phyloP scores from a whole-genome alignment of 345 rosid species.

The Rhodamnia argentea region DNA sequence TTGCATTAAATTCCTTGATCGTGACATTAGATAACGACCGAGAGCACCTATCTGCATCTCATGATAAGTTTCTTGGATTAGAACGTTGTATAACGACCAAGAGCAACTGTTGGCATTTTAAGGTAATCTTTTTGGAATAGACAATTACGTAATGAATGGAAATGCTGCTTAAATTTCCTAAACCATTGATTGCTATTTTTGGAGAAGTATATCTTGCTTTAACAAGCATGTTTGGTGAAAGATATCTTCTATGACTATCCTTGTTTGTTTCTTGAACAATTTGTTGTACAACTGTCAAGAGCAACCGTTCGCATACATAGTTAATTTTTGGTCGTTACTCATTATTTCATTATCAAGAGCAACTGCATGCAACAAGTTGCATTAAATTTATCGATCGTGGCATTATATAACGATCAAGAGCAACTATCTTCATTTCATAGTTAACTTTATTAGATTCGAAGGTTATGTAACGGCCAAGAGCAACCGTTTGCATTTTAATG shows the following conservation, averaged over 20 bases:
- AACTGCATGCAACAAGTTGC: no score
- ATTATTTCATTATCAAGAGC: no score
- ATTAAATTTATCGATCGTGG: background rate
- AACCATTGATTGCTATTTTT: background rate
- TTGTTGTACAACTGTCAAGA: background rate
- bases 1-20: background rate
- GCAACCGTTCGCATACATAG: background rate
- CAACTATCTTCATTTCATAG: background rate
- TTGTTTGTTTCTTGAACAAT: background rate
- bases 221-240: background rate
- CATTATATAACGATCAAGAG: background rate
- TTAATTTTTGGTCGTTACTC: no score
- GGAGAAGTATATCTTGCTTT: background rate
- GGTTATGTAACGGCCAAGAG: accelerated
- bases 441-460: background rate
- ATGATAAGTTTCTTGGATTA: background rate
- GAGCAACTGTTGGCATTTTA: background rate
- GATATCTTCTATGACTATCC: background rate
- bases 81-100: accelerated
- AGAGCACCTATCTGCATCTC: accelerated
- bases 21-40: accelerated
- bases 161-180: background rate
- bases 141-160: background rate
- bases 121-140: background rate
- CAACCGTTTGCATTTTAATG: background rate